Evolutionary conservation across 352 stramenopile genomes (phyloP), one percentile per base, ranked within the genome.

Genomic region (Globisporangium cylindrosporum): DNA sequence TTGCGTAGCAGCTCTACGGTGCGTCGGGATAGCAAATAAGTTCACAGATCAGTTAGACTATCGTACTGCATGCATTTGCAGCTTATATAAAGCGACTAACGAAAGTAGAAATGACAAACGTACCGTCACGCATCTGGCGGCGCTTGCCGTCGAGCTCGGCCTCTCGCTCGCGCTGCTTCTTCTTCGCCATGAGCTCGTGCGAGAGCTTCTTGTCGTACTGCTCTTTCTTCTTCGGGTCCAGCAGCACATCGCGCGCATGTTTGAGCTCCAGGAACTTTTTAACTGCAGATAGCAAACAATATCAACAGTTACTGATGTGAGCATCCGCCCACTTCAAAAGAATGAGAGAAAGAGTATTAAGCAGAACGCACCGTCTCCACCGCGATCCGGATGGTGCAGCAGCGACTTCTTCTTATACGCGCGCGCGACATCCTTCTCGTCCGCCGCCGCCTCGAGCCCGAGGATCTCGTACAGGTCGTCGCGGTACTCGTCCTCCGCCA

Each of bases 341-440:
- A 32, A 2, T 32, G 29, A 32, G 29, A 32, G 29, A 59, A 15
- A 25, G 29, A 46, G 27, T 20, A 46, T 20, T 24, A 25, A 36
- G 4, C 2, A 60, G 12, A 43, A 64, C 71, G 63, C 73, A 94
- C 86, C 85, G 55, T 95, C 85, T 60, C 88, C 88, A 15, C 88
- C 86, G 54, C 86, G 87, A 64, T 95, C 88, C 14, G 88, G 88
- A 58, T 95, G 88, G 34, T 93, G 83, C 48, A 84, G 53, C 25
- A 94, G 81, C 8, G 82, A 92, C 73, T 87, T 89, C 74, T 92
- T 92, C 72, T 91, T 93, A 71, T 93, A 95, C 1, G 88, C 88
- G 61, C 83, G 83, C n/a, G 83, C 80, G 20, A 95, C 80, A 36
- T 89, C 76, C 48, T 87, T 82, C 69, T 86, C 80, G 62, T 91